Evolutionary conservation across 2,329 filamentous ascomycete genomes (phyloP).

Genomic region (Samsoniella hepiali): DNA sequence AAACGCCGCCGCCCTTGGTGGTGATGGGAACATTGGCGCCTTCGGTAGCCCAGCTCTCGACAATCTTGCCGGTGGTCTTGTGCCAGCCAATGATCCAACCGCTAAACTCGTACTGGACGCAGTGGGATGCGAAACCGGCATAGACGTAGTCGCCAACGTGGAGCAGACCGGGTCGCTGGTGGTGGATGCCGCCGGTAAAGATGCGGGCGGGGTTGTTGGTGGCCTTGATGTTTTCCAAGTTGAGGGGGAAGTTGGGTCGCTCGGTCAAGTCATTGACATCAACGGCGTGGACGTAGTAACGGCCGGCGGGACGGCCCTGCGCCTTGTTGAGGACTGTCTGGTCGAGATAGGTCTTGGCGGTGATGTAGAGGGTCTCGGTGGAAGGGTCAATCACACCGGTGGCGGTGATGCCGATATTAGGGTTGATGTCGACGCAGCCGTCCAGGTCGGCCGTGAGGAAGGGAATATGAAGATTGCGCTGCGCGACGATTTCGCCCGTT

Average conservation of each 20-base stretch:
- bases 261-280: constrained; percentile 38
- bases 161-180: constrained; percentile 49
- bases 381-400: constrained; percentile 45
- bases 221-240: constrained; percentile 44
- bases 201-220: constrained; percentile 46
- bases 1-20: constrained; percentile 42
- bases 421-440: constrained; percentile 47
- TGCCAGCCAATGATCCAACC: constrained; percentile 50
- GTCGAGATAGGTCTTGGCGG: constrained; percentile 41
- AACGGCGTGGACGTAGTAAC: constrained; percentile 38
- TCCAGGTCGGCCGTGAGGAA: constrained; percentile 48
- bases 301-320: constrained; percentile 34
- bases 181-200: constrained; percentile 50
- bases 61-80: constrained; percentile 37
- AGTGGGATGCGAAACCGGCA: constrained; percentile 53
- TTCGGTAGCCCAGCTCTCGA: constrained; percentile 41
- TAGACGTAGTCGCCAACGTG: constrained; percentile 47
- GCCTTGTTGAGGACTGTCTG: constrained; percentile 29
- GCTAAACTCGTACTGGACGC: constrained; percentile 55
- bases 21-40: constrained; percentile 37
- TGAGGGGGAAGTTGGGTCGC: constrained; percentile 43
- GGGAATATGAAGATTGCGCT: constrained; percentile 46
- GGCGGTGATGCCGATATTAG: constrained; percentile 44
- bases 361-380: constrained; percentile 44
- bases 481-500: constrained; percentile 48